A percentile compares a stretch with the other conserved stretches of the same genome.
These are phyloP conservation scores for Rachicladosporium sp. DNA, from an alignment of 2,329 filamentous ascomycete species.

Conservation along the genomic window DNA sequence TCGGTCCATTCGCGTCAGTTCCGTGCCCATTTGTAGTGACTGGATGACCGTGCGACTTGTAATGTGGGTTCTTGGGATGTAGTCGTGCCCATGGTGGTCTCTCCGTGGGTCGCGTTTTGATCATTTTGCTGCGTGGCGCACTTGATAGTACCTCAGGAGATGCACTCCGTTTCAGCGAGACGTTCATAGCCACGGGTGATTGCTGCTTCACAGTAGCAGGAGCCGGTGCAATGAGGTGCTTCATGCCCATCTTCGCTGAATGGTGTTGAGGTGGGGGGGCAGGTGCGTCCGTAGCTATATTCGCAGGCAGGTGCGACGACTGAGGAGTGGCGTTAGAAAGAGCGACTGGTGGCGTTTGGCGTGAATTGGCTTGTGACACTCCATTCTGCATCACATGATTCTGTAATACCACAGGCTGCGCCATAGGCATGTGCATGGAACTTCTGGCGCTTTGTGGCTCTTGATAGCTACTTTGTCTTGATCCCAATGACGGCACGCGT, in stretches of 20 bases:
- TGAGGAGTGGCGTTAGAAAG: too few species aligned
- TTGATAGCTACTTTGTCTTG: slow-evolving; percentile 22
- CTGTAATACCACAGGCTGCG: slow-evolving; percentile 11
- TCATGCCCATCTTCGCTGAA: slow-evolving; percentile 18
- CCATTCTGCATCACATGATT: slow-evolving; percentile 11
- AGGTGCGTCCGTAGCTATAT: neutral
- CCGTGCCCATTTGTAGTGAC: too few species aligned
- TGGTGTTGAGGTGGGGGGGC: slow-evolving; percentile 13
- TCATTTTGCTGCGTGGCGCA: too few species aligned
- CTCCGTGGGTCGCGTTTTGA: too few species aligned
- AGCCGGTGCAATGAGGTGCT: slow-evolving; percentile 18
- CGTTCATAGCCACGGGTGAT: too few species aligned
- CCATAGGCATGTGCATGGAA: slow-evolving; percentile 13
- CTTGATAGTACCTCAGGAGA: too few species aligned
- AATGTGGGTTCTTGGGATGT: too few species aligned
- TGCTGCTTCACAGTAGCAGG: neutral
- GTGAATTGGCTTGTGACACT: slow-evolving; percentile 7
- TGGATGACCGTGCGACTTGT: too few species aligned
- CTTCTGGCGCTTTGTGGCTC: slow-evolving; percentile 17
- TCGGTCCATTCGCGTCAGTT: too few species aligned
- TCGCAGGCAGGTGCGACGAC: too few species aligned
- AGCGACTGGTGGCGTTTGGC: slow-evolving; percentile 3
- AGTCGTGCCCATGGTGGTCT: too few species aligned
- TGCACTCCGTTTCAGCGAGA: too few species aligned
- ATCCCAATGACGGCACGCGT: slow-evolving; percentile 17